A percentile compares a stretch with the other conserved stretches of the same genome.
Evolutionary conservation across 768 basidiomycete genomes (phyloP).

Genomic region (Albatrellus ellisii): DNA sequence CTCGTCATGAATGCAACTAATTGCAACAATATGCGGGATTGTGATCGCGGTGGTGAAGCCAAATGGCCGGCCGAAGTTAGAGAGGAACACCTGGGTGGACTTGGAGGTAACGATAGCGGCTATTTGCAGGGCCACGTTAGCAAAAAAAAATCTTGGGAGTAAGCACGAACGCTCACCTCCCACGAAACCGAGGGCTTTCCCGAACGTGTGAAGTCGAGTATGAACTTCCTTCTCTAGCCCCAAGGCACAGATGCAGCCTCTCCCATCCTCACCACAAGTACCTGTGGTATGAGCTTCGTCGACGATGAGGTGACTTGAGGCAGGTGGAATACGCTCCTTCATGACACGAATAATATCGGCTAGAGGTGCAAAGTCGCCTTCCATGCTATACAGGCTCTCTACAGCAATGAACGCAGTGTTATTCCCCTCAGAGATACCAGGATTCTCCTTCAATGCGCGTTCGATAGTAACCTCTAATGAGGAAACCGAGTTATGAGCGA

Average conservation of each 20-base stretch:
- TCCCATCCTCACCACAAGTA: constrained; percentile 33
- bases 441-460: constrained; percentile 16
- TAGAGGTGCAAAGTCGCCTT: constrained; percentile 40
- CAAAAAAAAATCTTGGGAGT: no score
- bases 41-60: no score
- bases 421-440: constrained; percentile 15
- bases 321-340: constrained; percentile 23
- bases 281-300: constrained; percentile 50
- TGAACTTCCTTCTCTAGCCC: constrained; percentile 30
- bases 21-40: no score
- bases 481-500: constrained; percentile 33
- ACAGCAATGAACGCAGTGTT: constrained; percentile 32
- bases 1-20: no score
- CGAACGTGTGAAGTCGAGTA: constrained; percentile 39
- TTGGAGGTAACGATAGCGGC: no score
- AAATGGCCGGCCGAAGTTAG: no score
- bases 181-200: constrained; percentile 24
- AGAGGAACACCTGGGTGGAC: no score
- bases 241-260: constrained; percentile 31
- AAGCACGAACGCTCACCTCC: constrained; percentile 11
- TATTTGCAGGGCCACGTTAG: no score
- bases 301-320: constrained; percentile 31
- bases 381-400: constrained; percentile 50
- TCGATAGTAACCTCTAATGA: constrained; percentile 21
- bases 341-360: constrained; percentile 26